Base-by-base conservation (phyloP, 1,284 basidiomycete species). In the Naganishia albida region DNA sequence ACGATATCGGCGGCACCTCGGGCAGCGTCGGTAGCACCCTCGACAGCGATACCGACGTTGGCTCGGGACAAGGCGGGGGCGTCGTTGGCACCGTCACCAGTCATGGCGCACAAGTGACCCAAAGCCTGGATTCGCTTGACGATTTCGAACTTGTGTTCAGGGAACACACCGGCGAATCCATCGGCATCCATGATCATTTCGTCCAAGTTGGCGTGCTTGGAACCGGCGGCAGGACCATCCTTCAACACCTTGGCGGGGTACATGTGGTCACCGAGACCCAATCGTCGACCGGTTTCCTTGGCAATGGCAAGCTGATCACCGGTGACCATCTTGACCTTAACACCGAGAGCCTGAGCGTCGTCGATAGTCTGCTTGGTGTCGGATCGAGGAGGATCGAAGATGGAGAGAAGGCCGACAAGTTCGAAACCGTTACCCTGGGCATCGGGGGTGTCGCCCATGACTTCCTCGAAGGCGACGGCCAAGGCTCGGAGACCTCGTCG, bases 321-420 rank as follows among this genome's bases (percentile, higher is more conserved):
- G 54, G 94, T 98, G 70, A 97, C 93, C 95, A 98, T 98, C 89
- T 98, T 98, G 80, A 98, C 94, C 80, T 89, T 89, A 72, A 98
- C 93, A 82, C 95, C 94, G 78, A 98, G 91, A 68, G 88, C 88
- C 69, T 93, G 84, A 67, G 94, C 94, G 80, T 97, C 93, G 78
- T 97, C 93, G 77, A 99, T 96, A 42, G 95, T 99, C 83, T 97
- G 91, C 85, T 97, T 96, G 81, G 95, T 99, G 81, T 99, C 95
- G 10, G 90, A 89, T 82, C 94, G 92, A 71, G 94, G 94, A 72
- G 94, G 95, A 80, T 98, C 94, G 82, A 93, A 97, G 84, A 98
- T 98, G 72, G 94, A 88, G 69, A 98, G 88, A 40, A 98, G 87
- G 84, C 94, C 95, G 72, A 97, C 90, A 72, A 99, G 88, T 80